Percentiles rank a stretch among this genome's conserved stretches.
These are phyloP conservation scores for Primulina tabacum DNA, from an alignment of 257 asterid genomes.

Conservation along the genomic window DNA sequence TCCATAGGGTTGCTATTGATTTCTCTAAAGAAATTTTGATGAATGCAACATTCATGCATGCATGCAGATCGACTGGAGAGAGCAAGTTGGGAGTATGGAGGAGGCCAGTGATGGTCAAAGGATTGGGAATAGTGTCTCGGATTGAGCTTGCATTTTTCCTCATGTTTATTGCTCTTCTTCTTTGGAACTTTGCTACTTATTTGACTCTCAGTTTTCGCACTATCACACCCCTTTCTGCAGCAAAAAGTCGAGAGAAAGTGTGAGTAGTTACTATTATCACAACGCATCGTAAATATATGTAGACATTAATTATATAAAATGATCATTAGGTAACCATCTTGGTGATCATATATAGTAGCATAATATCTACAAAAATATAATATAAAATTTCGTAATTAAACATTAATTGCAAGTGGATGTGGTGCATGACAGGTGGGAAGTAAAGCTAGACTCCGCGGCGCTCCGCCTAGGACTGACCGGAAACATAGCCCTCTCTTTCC, in stretches of 20 bases:
- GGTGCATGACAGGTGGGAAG: conserved; percentile 60
- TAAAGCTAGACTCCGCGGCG: conserved; percentile 48
- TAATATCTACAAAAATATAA: no score
- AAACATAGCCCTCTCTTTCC: conserved; percentile 52
- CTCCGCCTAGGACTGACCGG: conserved; percentile 67
- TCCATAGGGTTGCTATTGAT: background rate
- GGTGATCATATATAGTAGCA: no score
- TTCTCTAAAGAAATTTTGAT: background rate
- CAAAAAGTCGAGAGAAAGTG: conserved; percentile 48
- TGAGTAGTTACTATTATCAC: conserved; percentile 25
- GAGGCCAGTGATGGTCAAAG: conserved; percentile 66
- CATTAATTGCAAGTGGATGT: background rate
- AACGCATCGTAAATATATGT: no score
- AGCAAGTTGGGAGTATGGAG: conserved; percentile 44
- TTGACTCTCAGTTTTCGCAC: conserved; percentile 34
- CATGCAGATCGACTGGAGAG: conserved; percentile 32
- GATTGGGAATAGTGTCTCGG: conserved; percentile 72
- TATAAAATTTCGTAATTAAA: background rate
- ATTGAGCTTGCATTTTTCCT: conserved; percentile 60
- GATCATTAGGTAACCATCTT: no score
- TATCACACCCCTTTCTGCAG: conserved; percentile 55
- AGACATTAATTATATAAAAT: no score
- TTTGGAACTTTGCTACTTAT: conserved; percentile 56
- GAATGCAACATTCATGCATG: background rate
- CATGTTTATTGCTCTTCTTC: conserved; percentile 75